These are phyloP conservation scores for Tothia fuscella DNA, from an alignment of 2,329 filamentous ascomycete genomes.

Conservation along the genomic window DNA sequence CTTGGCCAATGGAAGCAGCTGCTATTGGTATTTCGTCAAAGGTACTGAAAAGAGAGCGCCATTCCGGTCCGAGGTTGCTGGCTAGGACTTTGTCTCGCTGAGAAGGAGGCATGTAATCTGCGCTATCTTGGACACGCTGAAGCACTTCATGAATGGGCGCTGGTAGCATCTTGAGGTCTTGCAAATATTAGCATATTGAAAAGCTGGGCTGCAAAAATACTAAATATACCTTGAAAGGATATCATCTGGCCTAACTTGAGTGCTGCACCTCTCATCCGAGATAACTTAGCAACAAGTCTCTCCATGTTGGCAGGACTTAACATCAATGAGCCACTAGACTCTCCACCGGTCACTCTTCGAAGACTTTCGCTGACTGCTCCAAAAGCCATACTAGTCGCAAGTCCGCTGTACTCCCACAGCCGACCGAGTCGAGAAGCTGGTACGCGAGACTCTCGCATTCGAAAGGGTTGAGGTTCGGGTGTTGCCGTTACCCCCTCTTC, in stretches of 20 bases:
- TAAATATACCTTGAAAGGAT: constrained; percentile 64
- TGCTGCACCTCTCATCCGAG: constrained; percentile 93
- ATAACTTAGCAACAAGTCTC: constrained; percentile 80
- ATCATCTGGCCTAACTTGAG: constrained; percentile 96
- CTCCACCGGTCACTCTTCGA: constrained; percentile 58
- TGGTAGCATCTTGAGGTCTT: constrained; percentile 86
- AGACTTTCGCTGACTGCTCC: constrained; percentile 80
- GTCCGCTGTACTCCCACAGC: constrained; percentile 87
- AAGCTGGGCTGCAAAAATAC: neutral
- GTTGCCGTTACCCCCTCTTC: constrained; percentile 26
- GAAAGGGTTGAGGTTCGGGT: constrained; percentile 35
- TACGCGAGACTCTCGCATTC: constrained; percentile 78
- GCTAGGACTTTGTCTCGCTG: constrained; percentile 78
- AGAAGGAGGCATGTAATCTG: constrained; percentile 94
- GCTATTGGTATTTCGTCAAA: constrained; percentile 91
- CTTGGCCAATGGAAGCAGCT: constrained; percentile 92
- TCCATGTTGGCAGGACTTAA: constrained; percentile 88
- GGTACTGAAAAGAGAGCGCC: constrained; percentile 68
- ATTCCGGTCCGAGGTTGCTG: constrained; percentile 67
- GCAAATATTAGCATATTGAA: constrained; percentile 5
- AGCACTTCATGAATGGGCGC: constrained; percentile 77
- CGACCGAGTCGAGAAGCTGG: constrained; percentile 78
- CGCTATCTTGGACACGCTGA: constrained; percentile 87
- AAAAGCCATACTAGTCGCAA: constrained; percentile 91
- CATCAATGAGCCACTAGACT: constrained; percentile 59